Evolutionary conservation across 1,284 basidiomycete genomes (phyloP), one percentile per base, ranked within the genome.

Genomic region (Hemileia vastatrix): DNA sequence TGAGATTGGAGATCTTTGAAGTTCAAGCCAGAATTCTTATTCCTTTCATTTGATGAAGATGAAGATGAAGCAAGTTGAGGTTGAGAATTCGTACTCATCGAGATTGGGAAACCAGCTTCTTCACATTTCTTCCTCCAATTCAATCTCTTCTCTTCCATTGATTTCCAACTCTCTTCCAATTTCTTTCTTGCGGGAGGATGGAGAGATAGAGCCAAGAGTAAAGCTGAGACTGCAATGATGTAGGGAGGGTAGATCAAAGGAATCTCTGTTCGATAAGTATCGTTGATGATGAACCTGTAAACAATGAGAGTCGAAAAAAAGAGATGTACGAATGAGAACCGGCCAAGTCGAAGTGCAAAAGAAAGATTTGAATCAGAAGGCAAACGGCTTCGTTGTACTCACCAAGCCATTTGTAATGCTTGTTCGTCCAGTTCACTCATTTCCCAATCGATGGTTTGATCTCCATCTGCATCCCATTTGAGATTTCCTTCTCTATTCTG

Each of bases 361-460:
- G 27, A 27, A 27, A 27, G 27, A 27, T 27, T 27, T 27, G 27
- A 27, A 27, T 27, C 27, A 27, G 27, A 27, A 27, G 27, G 27
- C 27, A 27, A 27, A 27, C 27, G 27, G 27, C 27, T 27, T 27
- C 27, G 27, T 27, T n/a, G n/a, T n/a, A 67, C 79, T 8, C 71
- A 85, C 86, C 87, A 90, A 40, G 88, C 86, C 64, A 84, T 83
- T 70, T 90, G 88, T 15, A 89, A 74, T 0, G 84, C 84, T 3
- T 80, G 81, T 57, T 84, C 82, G 27, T 83, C 81, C 55, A 90
- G 77, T 68, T 86, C 83, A n/a, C n/a, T n/a, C n/a, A n/a, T n/a
- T n/a, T 21, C 36, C 36, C 36, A 40, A 40, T 40, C 36, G 15
- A 40, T 40, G 15, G 11, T 40, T 40, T 40, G 36, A 40, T 40